Evolutionary conservation across 352 stramenopile genomes (phyloP), one percentile per base, ranked within the genome.

Genomic region (Poterioochromonas sp.): DNA sequence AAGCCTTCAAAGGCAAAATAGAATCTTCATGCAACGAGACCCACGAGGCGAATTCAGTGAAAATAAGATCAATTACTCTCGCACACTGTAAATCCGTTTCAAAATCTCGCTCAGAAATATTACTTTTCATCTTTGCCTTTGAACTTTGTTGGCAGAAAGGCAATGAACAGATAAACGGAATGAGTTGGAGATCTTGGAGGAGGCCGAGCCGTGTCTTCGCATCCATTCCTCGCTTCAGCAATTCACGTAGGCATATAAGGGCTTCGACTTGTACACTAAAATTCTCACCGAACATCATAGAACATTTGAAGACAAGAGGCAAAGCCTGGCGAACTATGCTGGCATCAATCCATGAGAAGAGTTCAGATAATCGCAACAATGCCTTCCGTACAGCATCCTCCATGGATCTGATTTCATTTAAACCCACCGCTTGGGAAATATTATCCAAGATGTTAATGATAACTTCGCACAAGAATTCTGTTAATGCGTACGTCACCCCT

Each of bases 201-300:
- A 58, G 47, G 47, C 26, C 47, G 15, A 35, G 11, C 62, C n/a
- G 12, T 20, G 29, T 15, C 18, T 22, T n/a, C 15, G 62, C 11
- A 43, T 70, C 62, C 62, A 70, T 70, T 70, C 62, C 62, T n/a
- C n/a, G 12, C 62, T 70, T 70, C 29, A 70, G 11, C 29, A 70
- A 43, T 43, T 70, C 62, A 35, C 29, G n/a, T 43, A 70, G 18
- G n/a, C 62, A 70, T 12, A 58, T 15, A 26, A 58, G 47, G 26
- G 47, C 47, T 26, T 58, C 47, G 47, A 26, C 15, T 26, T 26
- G 47, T 26, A 58, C 15, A 15, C 15, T 15, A 15, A 15, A 15
- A n/a, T 35, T 35, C 11, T 35, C 29, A n/a, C 62, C 37, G 18
- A 22, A 35, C 62, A 22, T 20, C 62, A 44, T 12, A 35, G 20